phyloP scores from a whole-genome alignment of 352 stramenopile species.

The Albugo candida region DNA sequence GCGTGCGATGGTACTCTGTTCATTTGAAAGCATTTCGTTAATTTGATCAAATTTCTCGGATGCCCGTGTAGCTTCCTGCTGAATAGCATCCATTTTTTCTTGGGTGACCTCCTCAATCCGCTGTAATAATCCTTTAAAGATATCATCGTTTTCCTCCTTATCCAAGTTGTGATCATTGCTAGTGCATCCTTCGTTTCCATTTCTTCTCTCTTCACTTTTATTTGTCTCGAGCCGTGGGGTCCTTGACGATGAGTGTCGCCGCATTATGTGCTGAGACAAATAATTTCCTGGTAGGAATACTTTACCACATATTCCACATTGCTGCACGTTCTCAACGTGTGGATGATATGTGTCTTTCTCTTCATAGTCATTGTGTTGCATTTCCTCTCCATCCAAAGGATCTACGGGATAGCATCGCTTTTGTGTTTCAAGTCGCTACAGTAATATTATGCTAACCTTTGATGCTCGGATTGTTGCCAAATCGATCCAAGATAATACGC shows the following conservation, averaged over 20 bases:
- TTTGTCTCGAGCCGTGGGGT: too few species aligned
- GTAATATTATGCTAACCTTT: conserved; percentile 33
- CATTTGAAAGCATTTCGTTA: too few species aligned
- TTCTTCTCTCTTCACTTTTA: too few species aligned
- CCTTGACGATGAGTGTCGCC: conserved; percentile 15
- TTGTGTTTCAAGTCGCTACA: conserved; percentile 8
- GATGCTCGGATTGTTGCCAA: conserved; percentile 19
- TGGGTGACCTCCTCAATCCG: too few species aligned
- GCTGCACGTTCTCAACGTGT: conserved; percentile 18
- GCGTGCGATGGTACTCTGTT: too few species aligned
- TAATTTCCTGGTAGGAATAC: conserved; percentile 40
- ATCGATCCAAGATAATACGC: not conserved
- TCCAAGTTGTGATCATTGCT: too few species aligned
- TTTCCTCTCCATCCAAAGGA: not conserved
- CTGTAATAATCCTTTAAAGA: too few species aligned
- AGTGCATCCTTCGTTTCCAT: too few species aligned
- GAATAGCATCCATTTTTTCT: too few species aligned
- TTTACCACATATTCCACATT: conserved; percentile 44
- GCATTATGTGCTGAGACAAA: conserved; percentile 36
- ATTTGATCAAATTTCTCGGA: too few species aligned
- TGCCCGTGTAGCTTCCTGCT: too few species aligned
- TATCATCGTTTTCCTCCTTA: too few species aligned
- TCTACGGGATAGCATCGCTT: not conserved
- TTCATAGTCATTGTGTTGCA: conserved; percentile 1
- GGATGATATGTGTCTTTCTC: not conserved